Base-by-base conservation (phyloP, 164 flowering plant genomes). In the Nymphaea colorata region DNA sequence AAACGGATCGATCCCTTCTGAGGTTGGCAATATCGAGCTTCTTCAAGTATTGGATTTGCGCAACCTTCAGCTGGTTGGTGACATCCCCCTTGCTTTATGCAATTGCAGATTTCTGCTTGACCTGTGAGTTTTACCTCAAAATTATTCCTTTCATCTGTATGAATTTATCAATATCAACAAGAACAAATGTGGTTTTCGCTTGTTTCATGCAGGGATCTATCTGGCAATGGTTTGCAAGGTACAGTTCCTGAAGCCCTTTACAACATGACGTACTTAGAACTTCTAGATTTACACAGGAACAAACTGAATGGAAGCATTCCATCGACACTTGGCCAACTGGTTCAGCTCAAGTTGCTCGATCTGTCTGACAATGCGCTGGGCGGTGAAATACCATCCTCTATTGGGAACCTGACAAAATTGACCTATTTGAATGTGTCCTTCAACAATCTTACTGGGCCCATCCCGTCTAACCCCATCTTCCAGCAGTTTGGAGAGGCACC, bases 31-130 rank as follows among this genome's bases (percentile, higher is more conserved):
- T 68, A 82, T 90, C 69, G 96, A 90, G 69, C 69, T 74, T 42
- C 94, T 95, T 65, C 79, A 74, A 76, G 85, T 87, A 60, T 78
- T 95, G 71, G 88, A 90, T 79, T 80, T 95, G 82, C 93, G 85
- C 69, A 87, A 87, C 68, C 88, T 89, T 66, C 74, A 70, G 12
- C 93, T 92, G 55, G 72, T 57, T 62, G 99, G 97, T 11, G 77
- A 79, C 73, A 86, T 92, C 53, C 96, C 97, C 0, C 64, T 45
- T 12, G 81, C 76, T 53, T 68, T 95, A 45, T 78, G 81, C 83
- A 82, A 82, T 67, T 95, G 96, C 87, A 74, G 75, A 76, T 82
- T 83, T 77, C 96, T 95, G 74, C 96, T 80, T 68, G 86, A 82
- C 74, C 83, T 95, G 97, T 95, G 82, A 91, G 99, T 94, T 43